Evolutionary conservation across 1,284 basidiomycete species (phyloP), one percentile per base, ranked within the genome.

Genomic region (Afroboletus lepidellus): DNA sequence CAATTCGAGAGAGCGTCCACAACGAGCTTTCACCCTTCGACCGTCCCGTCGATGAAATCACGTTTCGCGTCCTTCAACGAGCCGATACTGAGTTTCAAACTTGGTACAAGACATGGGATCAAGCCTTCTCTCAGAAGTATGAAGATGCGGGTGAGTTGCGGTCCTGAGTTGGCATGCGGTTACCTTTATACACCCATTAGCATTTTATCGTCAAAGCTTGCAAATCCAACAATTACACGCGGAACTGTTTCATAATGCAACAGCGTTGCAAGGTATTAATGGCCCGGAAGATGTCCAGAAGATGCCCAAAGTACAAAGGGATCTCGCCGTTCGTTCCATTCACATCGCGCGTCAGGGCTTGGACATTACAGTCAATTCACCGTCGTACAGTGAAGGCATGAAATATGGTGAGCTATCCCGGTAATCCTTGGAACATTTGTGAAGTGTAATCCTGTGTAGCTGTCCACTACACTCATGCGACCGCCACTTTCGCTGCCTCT

Each of bases 401-500:
- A 90, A 90, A 76, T 95, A 93, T 64, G 89, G 87, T 87, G 63
- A 48, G 79, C 46, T 36, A 46, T 37, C 24, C 32, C 41, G 4
- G 15, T 30, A 13, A 38, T 48, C 11, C 48, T 52, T 7, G 37
- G 36, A 21, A 20, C 18, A 21, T 50, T 46, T 5, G 41, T 29
- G 29, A 47, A 9, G 32, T 43, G 43, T 55, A 45, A 69, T 23
- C 27, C 23, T 29, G 8, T n/a, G 20, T 63, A 90, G 92, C 89
- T 30, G 90, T 93, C 33, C 87, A 90, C 63, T 93, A 92, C 63
- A 90, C 91, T 8, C 92, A 96, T 66, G 91, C 90, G 42, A 92
- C 92, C 34, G 94, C 94, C 3, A 94, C 93, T 0, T 97, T 97
- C 70, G 84, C 90, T 20, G 93, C 92, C 15, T 91, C 92, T 5